A percentile compares a stretch with the other conserved stretches of the same genome.
These are phyloP conservation scores for Erigeron canadensis DNA, from an alignment of 129 eudicot genomes.

Conservation along the genomic window DNA sequence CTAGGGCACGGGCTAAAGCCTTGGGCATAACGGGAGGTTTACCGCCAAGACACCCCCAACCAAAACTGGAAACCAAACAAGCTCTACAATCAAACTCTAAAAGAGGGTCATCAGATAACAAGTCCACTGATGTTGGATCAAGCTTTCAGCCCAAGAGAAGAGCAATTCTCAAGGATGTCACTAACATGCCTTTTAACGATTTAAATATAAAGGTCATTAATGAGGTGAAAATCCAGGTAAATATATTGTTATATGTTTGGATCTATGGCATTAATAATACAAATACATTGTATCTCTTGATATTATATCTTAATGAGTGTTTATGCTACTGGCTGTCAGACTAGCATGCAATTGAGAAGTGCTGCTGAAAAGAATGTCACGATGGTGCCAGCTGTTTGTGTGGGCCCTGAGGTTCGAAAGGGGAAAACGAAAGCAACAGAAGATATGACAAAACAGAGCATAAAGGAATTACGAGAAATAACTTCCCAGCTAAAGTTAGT, in stretches of 20 bases:
- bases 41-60: constrained; percentile 50
- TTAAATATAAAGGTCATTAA: constrained; percentile 32
- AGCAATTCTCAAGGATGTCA: constrained; percentile 76
- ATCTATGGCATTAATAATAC: not conserved
- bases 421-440: constrained; percentile 36
- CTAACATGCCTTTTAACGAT: constrained; percentile 48
- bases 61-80: constrained; percentile 34
- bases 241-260: not conserved
- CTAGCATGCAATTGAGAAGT: constrained; percentile 42
- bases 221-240: constrained; percentile 48
- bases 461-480: constrained; percentile 43
- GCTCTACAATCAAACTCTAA: constrained; percentile 43
- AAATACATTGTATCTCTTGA: not conserved
- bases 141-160: constrained; percentile 65
- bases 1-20: constrained; percentile 83
- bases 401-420: constrained; percentile 29
- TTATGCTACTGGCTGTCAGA: constrained; percentile 37
- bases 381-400: constrained; percentile 37
- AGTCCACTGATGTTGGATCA: constrained; percentile 25
- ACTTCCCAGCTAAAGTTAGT: constrained; percentile 25
- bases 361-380: constrained; percentile 37
- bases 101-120: constrained; percentile 60
- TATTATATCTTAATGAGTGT: constrained; percentile 14
- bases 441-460: constrained; percentile 41
- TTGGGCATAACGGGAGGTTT: constrained; percentile 50